phyloP scores from a whole-genome alignment of 116 monocot genomes.

The Posidonia oceanica region DNA sequence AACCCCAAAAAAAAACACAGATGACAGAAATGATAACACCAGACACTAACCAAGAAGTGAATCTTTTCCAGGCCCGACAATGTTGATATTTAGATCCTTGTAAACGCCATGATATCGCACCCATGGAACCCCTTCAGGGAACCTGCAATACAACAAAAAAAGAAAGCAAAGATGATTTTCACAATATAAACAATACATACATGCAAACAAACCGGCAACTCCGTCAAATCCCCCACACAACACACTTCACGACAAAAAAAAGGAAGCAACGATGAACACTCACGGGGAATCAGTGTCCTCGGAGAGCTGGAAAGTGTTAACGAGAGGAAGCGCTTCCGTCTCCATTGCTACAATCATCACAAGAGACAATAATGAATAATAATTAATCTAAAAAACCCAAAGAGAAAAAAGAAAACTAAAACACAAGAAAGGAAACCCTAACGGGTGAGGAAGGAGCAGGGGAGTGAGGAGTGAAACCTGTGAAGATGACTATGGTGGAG shows the following conservation, averaged over 20 bases:
- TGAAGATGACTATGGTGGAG: constrained; percentile 62
- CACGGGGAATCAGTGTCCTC: constrained; percentile 53
- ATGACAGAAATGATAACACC: neutral
- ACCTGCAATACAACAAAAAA: constrained; percentile 29
- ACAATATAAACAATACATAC: neutral
- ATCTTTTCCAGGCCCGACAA: constrained; percentile 89
- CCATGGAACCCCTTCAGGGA: constrained; percentile 89
- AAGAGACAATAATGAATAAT: no score
- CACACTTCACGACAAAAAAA: neutral
- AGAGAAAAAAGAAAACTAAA: neutral
- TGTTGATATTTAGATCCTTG: constrained; percentile 55
- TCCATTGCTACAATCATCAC: constrained; percentile 55
- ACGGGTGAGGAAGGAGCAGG: neutral
- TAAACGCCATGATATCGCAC: constrained; percentile 76
- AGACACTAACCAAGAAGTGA: constrained; percentile 32
- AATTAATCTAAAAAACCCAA: no score
- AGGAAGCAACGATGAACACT: constrained; percentile 1
- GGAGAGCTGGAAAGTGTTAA: constrained; percentile 49
- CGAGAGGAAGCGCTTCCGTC: constrained; percentile 74
- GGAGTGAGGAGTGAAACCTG: constrained; percentile 22
- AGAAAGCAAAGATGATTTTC: neutral
- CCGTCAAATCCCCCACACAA: neutral
- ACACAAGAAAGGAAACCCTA: neutral
- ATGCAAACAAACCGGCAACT: neutral
- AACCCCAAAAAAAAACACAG: neutral